Evolutionary conservation across 2,329 filamentous ascomycete genomes (phyloP).

Genomic region (Neofusicoccum laricinum): DNA sequence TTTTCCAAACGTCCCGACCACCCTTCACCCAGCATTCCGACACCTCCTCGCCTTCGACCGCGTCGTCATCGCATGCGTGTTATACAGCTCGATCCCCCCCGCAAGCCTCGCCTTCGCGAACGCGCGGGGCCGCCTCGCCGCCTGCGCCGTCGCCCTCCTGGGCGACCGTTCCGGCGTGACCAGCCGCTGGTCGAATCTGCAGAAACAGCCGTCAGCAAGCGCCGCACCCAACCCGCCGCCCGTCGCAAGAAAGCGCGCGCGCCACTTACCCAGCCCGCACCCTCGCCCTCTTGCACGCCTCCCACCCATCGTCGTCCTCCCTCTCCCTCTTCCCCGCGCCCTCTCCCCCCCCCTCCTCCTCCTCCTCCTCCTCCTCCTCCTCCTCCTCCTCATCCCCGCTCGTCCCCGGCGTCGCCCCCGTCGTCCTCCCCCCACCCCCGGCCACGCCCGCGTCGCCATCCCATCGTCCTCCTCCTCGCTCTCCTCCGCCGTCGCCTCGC

Average conservation of each 20-base stretch:
- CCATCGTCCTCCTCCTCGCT: not conserved
- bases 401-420: not conserved
- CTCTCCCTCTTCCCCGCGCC: not conserved
- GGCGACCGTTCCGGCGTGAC: not conserved
- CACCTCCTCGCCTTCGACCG: not conserved
- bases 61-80: conserved; percentile 4
- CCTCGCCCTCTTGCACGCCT: not conserved
- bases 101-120: not conserved
- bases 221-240: not conserved
- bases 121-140: not conserved
- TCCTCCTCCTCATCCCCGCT: not conserved
- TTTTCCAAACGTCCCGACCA: not conserved
- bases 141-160: not conserved
- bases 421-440: not conserved
- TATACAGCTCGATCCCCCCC: not conserved
- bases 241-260: not conserved
- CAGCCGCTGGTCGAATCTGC: not conserved
- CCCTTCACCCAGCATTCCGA: not conserved
- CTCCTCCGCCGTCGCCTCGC: not conserved
- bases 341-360: not conserved
- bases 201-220: not conserved
- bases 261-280: not conserved
- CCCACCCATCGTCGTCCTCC: too few species aligned
- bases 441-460: not conserved
- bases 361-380: not conserved